Evolutionary conservation across 305 asterid genomes (phyloP).

Genomic region (Euphrasia arctica): DNA sequence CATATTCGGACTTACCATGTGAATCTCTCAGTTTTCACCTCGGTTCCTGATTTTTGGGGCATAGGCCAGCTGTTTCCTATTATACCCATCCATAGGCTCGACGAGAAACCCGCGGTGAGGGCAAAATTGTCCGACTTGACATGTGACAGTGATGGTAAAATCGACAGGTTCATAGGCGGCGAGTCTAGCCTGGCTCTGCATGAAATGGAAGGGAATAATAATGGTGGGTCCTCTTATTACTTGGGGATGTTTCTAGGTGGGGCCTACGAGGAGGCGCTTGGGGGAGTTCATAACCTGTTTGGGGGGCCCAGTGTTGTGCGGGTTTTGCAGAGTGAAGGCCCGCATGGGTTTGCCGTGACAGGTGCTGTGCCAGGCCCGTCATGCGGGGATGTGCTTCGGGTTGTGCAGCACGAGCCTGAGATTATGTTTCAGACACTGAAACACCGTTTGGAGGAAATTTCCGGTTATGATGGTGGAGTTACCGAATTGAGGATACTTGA

Average conservation of each 20-base stretch:
- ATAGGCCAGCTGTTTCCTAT: conserved; percentile 84
- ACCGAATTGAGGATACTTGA: conserved; percentile 34
- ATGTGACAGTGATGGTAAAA: conserved; percentile 95
- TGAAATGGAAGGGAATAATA: conserved; percentile 31
- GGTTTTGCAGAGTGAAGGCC: conserved; percentile 80
- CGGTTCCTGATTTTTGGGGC: conserved; percentile 97
- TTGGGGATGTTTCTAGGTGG: conserved; percentile 97
- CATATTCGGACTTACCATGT: conserved; percentile 68
- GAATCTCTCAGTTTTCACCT: conserved; percentile 83
- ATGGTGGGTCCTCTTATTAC: conserved; percentile 41
- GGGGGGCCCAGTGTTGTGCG: conserved; percentile 89
- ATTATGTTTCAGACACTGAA: conserved; percentile 87
- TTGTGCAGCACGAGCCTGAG: conserved; percentile 92
- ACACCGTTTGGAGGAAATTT: conserved; percentile 70
- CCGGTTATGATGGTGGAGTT: conserved; percentile 19
- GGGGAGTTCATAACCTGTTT: conserved; percentile 85
- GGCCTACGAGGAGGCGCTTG: conserved; percentile 95
- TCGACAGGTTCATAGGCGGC: conserved; percentile 90
- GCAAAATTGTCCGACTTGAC: conserved; percentile 83
- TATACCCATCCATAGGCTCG: conserved; percentile 80
- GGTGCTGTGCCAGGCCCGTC: conserved; percentile 78
- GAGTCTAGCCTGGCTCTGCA: conserved; percentile 86
- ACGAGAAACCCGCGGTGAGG: conserved; percentile 62
- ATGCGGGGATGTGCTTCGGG: conserved; percentile 74
- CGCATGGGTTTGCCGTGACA: conserved; percentile 79